Evolutionary conservation across 768 basidiomycete species (phyloP), one percentile per base, ranked within the genome.

Genomic region (Lactifluus volemus): DNA sequence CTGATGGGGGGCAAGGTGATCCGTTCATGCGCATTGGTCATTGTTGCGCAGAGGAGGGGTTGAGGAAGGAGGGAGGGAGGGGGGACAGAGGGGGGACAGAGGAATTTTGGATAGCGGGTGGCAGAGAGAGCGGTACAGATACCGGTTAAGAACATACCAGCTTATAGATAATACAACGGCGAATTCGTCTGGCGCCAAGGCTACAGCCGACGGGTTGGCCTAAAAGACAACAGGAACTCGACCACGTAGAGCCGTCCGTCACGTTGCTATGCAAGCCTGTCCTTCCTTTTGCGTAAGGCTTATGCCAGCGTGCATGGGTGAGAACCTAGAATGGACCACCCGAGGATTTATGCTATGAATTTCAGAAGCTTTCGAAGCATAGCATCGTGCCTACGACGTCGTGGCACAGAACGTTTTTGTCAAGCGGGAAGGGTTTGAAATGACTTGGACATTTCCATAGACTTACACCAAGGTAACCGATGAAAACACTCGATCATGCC

Each of bases 231-330:
- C 45, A 58, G 61, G 51, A 53, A 41, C 47, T 58, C n/a, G 56
- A 58, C 61, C 56, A 58, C 61, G 56, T 63, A 63, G 61, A 53
- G 59, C 55, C 61, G 55, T 58, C 55, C 61, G 55, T 58, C 60
- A 62, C 45, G 56, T 63, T 63, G 61, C 61, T 63, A 63, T 58
- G 56, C 61, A 54, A 32, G 47, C 32, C 47, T 34, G 47, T 17
- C 56, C 52, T 63, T 58, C 61, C 52, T 53, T 63, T 63, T 58
- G 56, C 45, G 61, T 58, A 63, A 63, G 56, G 32, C 52, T 47
- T 30, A 58, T 63, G 61, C 61, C 61, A 63, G 61, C 61, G 56
- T 58, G 61, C 61, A 63, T n/a, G 39, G 30, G 51, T 49, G 45
- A 49, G 59, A 48, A 38, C 56, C 61, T 32, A 58, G 56, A 53